These are phyloP conservation scores for Lodderomyces jiufengensis DNA, from an alignment of 1,139 yeast species.

Conservation along the genomic window DNA sequence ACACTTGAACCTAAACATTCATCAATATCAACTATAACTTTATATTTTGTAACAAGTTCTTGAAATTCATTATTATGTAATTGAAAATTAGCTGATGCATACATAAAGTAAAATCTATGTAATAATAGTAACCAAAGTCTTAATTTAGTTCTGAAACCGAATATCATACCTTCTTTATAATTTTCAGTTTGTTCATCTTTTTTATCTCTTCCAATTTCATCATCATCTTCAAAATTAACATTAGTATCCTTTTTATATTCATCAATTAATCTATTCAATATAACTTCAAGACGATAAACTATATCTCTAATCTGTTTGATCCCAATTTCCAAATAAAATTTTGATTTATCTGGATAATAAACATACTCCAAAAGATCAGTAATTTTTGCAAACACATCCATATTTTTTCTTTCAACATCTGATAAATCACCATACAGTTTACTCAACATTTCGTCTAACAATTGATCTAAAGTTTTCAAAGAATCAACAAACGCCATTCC, in stretches of 20 bases:
- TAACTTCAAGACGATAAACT: conserved; percentile 19
- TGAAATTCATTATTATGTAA: conserved; percentile 45
- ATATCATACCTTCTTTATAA: conserved; percentile 22
- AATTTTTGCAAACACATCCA: conserved; percentile 42
- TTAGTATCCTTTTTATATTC: conserved; percentile 16
- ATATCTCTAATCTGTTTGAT: conserved; percentile 34
- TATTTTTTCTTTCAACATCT: conserved; percentile 46
- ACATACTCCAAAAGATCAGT: conserved; percentile 63
- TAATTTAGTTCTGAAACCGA: conserved; percentile 25
- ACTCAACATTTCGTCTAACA: conserved; percentile 59
- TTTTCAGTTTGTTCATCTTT: neutral
- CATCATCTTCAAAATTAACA: conserved; percentile 22
- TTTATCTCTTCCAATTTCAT: conserved; percentile 16
- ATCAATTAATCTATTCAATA: conserved; percentile 16
- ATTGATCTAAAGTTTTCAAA: conserved; percentile 63
- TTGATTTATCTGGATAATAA: conserved; percentile 48
- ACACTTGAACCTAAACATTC: conserved; percentile 6
- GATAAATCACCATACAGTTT: conserved; percentile 48
- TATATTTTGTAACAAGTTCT: conserved; percentile 18
- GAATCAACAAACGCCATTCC: neutral
- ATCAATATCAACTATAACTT: conserved; percentile 8
- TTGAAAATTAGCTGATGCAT: conserved; percentile 80
- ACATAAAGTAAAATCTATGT: conserved; percentile 73
- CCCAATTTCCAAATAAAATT: conserved; percentile 38
- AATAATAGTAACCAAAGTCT: conserved; percentile 55